These are phyloP conservation scores for Tricholomella constricta DNA, from an alignment of 768 basidiomycete species.

Conservation along the genomic window DNA sequence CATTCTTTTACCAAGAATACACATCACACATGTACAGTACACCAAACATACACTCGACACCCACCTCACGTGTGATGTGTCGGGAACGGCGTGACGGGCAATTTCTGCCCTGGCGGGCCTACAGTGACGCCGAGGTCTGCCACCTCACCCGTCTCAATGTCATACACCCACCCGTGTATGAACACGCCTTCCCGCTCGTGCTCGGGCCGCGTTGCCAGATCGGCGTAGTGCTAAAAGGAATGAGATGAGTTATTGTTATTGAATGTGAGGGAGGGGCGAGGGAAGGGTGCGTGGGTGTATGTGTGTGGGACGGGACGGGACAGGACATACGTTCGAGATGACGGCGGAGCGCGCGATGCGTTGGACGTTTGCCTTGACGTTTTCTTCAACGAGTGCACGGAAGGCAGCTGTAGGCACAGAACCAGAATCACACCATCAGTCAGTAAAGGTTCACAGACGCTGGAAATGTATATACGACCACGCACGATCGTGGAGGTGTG, in stretches of 20 bases:
- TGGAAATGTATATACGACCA: too few species aligned
- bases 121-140: conserved; percentile 22
- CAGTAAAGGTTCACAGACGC: background rate
- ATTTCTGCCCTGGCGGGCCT: conserved; percentile 18
- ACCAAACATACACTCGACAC: too few species aligned
- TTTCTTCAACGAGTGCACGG: conserved; percentile 47
- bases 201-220: conserved; percentile 3
- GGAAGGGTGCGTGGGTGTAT: background rate
- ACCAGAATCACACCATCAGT: background rate
- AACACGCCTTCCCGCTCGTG: conserved; percentile 11
- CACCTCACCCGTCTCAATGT: conserved; percentile 25
- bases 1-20: too few species aligned
- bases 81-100: conserved; percentile 20
- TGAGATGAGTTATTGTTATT: background rate
- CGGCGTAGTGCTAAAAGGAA: conserved; percentile 7
- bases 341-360: conserved; percentile 19
- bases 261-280: background rate
- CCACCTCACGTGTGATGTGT: background rate
- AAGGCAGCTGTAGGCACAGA: conserved; percentile 32
- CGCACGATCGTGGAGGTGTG: conserved; percentile 30
- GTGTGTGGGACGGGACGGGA: background rate
- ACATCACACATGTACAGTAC: too few species aligned
- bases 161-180: conserved; percentile 28
- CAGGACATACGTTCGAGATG: conserved; percentile 19
- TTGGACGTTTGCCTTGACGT: conserved; percentile 34